phyloP scores from a whole-genome alignment of 192 early-diverging fungal species.

The Coemansia interrupta region DNA sequence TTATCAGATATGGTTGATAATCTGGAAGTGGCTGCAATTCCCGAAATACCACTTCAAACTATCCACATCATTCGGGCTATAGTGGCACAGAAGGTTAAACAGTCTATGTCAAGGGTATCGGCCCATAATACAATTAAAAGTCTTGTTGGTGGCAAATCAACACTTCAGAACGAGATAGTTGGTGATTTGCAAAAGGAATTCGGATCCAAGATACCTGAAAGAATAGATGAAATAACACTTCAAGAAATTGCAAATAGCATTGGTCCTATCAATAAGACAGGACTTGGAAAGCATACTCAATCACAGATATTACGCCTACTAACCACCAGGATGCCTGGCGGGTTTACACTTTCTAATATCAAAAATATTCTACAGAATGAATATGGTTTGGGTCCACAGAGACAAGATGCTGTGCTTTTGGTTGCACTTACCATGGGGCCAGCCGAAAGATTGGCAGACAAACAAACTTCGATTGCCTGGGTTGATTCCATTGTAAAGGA shows the following conservation, averaged over 20 bases:
- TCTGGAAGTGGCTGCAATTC: conserved; percentile 31
- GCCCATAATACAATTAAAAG: conserved; percentile 71
- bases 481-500: conserved; percentile 72
- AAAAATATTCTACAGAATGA: conserved; percentile 63
- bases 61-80: conserved; percentile 71
- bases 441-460: conserved; percentile 62
- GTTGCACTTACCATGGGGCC: conserved; percentile 82
- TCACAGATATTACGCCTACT: conserved; percentile 76
- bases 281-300: conserved; percentile 78
- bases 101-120: conserved; percentile 68
- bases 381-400: conserved; percentile 77
- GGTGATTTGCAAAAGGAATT: conserved; percentile 94
- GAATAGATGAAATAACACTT: conserved; percentile 86
- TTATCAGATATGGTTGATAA: conserved; percentile 41
- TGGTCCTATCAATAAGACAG: too few relatives aligned
- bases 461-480: conserved; percentile 16
- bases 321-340: conserved; percentile 86
- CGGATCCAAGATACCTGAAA: conserved; percentile 77
- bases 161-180: conserved; percentile 91
- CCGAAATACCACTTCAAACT: conserved; percentile 72
- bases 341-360: conserved; percentile 73
- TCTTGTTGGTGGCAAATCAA: conserved; percentile 89
- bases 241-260: conserved; percentile 70
- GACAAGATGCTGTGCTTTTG: conserved; percentile 71
- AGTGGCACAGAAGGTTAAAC: conserved; percentile 89